Evolutionary conservation across 257 asterid species (phyloP), one percentile per base, ranked within the genome.

Genomic region (Salvia splendens): DNA sequence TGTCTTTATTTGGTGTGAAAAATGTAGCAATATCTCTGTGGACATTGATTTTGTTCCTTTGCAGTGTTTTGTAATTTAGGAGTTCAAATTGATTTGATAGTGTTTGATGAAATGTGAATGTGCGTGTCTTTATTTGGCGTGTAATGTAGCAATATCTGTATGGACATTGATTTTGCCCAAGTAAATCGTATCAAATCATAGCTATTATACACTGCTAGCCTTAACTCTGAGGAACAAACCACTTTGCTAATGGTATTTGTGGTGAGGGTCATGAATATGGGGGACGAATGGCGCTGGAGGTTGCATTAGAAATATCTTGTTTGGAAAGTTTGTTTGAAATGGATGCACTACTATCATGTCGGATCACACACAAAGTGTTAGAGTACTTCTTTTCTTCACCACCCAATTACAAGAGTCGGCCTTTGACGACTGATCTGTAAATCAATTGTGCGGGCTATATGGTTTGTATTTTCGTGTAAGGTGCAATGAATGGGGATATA

Each of bases 161-260:
- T 46, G 69, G 69, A 64, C n/a, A 47, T 33, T 49, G 58, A 65
- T 65, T 65, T 65, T 35, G 4, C 51, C 60, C 32, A 9, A 17
- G n/a, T 65, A 38, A 48, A 24, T 65, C 48, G 12, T 49, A 49
- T 65, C 51, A 16, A 42, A 8, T 49, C 28, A 6, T 49, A 49
- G 70, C 53, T 61, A 12, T 49, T 35, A 8, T 64, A 10, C 3
- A 3, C 32, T 30, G 41, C 69, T 28, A 8, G 58, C 57, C 9
- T 16, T 38, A 61, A 41, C 38, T 41, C 51, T 43, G 64, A 15
- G 41, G 32, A 14, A 5, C 38, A 14, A 12, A 42, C 15, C 35
- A 8, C 40, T 40, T 59, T 3, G 45, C 45, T 17, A 15, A 33
- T 28, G 16, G 9, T 14, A 46, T 4, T 63, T 45, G 24, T n/a